Evolutionary conservation across 495 filamentous ascomycete genomes (phyloP).

Genomic region (Annulohypoxylon stygium): DNA sequence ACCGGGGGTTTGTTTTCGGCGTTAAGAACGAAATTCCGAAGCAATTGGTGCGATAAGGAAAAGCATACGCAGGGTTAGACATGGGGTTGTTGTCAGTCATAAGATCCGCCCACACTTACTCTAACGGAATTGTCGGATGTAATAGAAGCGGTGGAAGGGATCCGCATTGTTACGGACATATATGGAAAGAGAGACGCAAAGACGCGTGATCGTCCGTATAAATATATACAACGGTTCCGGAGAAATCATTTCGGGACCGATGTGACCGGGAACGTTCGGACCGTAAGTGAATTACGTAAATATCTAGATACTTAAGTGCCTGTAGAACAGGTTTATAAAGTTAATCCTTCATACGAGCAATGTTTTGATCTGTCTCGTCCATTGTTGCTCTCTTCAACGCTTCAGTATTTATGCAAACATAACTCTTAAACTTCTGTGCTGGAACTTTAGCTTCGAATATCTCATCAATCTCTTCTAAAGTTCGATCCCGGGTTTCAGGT

Average conservation of each 20-base stretch:
- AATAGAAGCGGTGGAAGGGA: not conserved
- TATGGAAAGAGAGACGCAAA: not conserved
- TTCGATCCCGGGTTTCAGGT: slow-evolving; percentile 66
- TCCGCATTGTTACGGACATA: not conserved
- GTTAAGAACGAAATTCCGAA: not conserved
- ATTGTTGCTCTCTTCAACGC: slow-evolving; percentile 3
- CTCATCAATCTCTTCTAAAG: slow-evolving; percentile 67
- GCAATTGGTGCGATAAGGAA: not conserved
- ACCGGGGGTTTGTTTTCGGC: not conserved
- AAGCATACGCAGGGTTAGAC: not conserved
- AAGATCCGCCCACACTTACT: not conserved
- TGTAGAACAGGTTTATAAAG: not conserved
- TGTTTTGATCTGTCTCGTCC: slow-evolving; percentile 14
- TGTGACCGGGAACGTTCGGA: not conserved
- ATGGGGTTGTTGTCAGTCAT: not conserved
- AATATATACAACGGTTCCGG: not conserved
- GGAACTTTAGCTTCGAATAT: slow-evolving; percentile 66
- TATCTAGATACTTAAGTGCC: not conserved
- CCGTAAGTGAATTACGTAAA: not conserved
- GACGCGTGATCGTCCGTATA: not conserved
- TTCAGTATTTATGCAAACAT: slow-evolving; percentile 48
- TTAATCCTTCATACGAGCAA: not conserved
- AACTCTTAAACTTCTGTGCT: slow-evolving; percentile 54
- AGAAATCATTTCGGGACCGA: not conserved
- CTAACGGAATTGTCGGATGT: not conserved